Conservation (phyloP, 345 rosid genomes). For the Pugionium dolabratum region DNA sequence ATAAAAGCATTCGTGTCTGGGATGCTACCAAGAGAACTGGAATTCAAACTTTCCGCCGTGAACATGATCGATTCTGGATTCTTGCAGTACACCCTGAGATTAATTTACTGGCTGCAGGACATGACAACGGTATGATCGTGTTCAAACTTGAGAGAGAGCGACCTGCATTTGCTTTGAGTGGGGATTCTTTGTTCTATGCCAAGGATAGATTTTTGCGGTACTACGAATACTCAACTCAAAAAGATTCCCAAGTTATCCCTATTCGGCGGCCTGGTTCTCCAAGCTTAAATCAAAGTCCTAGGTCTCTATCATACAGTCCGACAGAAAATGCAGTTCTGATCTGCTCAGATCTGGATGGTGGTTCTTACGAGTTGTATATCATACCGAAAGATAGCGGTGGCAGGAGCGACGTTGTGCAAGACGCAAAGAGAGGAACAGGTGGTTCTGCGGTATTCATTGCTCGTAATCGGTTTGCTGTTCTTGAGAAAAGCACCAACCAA, state of each 20-base stretch:
- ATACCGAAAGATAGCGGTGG: constrained; percentile 76
- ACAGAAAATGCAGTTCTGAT: constrained; percentile 85
- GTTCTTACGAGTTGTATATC: constrained; percentile 83
- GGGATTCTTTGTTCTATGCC: constrained; percentile 67
- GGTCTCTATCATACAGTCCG: constrained; percentile 90
- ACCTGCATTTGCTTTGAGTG: constrained; percentile 87
- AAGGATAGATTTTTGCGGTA: constrained; percentile 83
- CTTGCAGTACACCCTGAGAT: constrained; percentile 85
- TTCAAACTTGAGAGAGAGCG: constrained; percentile 85
- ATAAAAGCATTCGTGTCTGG: constrained; percentile 92
- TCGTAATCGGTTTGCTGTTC: constrained; percentile 88
- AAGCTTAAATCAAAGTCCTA: constrained; percentile 82
- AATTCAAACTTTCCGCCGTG: constrained; percentile 83
- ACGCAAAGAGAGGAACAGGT: constrained; percentile 85
- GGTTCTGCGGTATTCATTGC: constrained; percentile 84
- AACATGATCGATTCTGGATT: constrained; percentile 90
- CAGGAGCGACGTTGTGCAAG: constrained; percentile 70
- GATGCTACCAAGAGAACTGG: constrained; percentile 87
- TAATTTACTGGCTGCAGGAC: constrained; percentile 96
- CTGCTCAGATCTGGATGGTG: constrained; percentile 91
- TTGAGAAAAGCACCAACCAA: constrained; percentile 81
- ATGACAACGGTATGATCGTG: constrained; percentile 93
- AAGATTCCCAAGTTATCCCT: constrained; percentile 78
- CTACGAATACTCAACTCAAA: constrained; percentile 74
- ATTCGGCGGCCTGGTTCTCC: constrained; percentile 79